Conservation (phyloP, 441 rosid genomes). For the Syzygium malaccense region DNA sequence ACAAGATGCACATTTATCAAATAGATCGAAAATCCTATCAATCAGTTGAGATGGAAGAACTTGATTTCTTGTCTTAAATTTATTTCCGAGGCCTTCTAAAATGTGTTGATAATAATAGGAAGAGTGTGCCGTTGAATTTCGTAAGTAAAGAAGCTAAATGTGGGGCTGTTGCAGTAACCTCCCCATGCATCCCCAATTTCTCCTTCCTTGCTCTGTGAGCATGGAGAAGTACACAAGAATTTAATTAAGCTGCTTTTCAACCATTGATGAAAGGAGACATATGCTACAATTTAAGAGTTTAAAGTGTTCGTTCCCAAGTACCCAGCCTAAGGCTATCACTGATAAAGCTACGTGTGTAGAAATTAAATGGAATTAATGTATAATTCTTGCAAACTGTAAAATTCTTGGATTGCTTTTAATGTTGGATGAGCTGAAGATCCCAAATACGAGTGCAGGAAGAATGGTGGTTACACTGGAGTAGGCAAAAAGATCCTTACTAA, state of each 20-base stretch:
- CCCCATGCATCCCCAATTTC: background rate
- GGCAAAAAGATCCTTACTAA: background rate
- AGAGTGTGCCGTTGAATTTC: background rate
- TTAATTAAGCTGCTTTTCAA: background rate
- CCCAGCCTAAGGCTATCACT: background rate
- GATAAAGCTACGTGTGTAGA: background rate
- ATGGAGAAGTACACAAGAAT: background rate
- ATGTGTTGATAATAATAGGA: background rate
- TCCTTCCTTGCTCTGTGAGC: background rate
- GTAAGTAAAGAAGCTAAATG: background rate
- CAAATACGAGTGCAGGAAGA: background rate
- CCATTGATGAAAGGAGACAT: background rate
- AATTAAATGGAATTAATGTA: background rate
- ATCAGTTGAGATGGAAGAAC: background rate
- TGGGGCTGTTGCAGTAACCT: background rate
- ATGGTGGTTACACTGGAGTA: background rate
- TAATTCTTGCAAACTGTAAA: background rate
- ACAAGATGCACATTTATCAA: background rate
- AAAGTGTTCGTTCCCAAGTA: background rate
- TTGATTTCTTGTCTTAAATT: background rate
- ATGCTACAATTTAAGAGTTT: background rate
- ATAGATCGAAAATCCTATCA: background rate
- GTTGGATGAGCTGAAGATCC: background rate
- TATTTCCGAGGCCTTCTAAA: background rate
- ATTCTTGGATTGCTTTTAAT: background rate